Evolutionary conservation across 768 basidiomycete species (phyloP), one percentile per base, ranked within the genome.

Genomic region (Boletus sensibilis): DNA sequence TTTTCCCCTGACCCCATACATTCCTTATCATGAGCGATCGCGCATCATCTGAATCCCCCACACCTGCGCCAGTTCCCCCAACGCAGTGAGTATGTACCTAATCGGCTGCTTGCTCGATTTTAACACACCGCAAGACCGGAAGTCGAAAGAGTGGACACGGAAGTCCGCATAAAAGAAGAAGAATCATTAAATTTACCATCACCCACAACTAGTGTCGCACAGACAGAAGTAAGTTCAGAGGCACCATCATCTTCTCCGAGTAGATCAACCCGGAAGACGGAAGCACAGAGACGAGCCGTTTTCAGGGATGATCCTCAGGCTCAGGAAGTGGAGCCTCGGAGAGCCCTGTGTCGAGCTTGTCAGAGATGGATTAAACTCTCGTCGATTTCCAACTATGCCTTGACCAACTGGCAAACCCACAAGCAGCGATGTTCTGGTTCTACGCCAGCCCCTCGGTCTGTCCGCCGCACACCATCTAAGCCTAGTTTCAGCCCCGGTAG

Each of bases 281-380:
- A 74, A 59, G 72, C 72, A 45, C 79, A 85, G 60, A 76, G 84
- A 55, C 79, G 80, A 59, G 78, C 77, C 13, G 57, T 74, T 29
- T 71, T 91, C 4, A 79, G 82, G 51, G 68, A 75, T 3, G 87
- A 90, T 66, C 76, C 80, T 13, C 75, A 76, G 50, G 74, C 75
- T 5, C 79, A 79, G 47, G 78, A 76, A 50, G 74, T 84, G 18
- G 75, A 82, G 60, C 74, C 79, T 5, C 71, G 81, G 49, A 75
- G 78, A 52, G 82, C 82, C 18, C 71, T 80, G 48, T 91, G 89
- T 67, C 78, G 77, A 59, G 75, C 74, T 37, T 91, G 89, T 66
- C 71, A 81, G 52, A 82, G 77, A 56, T 88, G 87, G 86, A 76
- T 90, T 54, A 76, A 72, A 46, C 74, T 89, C 27, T 74, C 79